These are phyloP conservation scores for Toxoplasma gondii DNA, from an alignment of 169 alveolate species.

Conservation along the genomic window DNA sequence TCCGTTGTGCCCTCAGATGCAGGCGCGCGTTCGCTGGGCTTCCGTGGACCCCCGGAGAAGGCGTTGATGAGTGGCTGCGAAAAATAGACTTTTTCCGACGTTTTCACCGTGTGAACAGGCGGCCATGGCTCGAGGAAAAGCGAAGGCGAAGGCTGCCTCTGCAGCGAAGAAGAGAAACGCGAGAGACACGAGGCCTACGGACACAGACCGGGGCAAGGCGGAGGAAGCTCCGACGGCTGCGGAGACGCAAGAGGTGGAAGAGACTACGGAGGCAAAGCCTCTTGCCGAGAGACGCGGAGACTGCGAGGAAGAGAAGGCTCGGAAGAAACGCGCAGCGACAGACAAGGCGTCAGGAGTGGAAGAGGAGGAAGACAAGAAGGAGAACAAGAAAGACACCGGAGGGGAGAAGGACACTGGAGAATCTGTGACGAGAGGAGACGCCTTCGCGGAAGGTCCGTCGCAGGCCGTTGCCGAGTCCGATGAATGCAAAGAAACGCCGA, in stretches of 20 bases:
- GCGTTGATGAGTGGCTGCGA: no score
- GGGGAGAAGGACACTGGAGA: not conserved
- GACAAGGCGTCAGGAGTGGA: not conserved
- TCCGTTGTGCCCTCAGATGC: no score
- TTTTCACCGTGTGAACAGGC: no score
- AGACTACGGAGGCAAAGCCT: not conserved
- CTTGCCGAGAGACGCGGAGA: not conserved
- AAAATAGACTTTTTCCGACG: no score
- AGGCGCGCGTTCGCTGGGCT: no score
- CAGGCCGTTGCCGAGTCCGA: no score
- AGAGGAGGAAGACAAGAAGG: not conserved
- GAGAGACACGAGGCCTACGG: not conserved
- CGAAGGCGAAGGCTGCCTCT: constrained; percentile 5
- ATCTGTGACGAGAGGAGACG: not conserved
- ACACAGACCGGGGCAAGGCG: not conserved
- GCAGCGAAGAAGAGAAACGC: not conserved
- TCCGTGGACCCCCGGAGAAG: no score
- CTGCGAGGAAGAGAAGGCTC: not conserved
- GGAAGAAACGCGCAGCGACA: not conserved
- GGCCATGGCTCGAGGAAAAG: not conserved
- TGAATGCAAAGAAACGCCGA: no score
- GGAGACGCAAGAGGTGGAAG: not conserved
- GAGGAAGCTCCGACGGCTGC: not conserved
- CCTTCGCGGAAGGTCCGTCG: no score
- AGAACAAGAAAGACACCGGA: not conserved